Evolutionary conservation across 768 basidiomycete species (phyloP), one percentile per base, ranked within the genome.

Genomic region (Termitomyces sp.): DNA sequence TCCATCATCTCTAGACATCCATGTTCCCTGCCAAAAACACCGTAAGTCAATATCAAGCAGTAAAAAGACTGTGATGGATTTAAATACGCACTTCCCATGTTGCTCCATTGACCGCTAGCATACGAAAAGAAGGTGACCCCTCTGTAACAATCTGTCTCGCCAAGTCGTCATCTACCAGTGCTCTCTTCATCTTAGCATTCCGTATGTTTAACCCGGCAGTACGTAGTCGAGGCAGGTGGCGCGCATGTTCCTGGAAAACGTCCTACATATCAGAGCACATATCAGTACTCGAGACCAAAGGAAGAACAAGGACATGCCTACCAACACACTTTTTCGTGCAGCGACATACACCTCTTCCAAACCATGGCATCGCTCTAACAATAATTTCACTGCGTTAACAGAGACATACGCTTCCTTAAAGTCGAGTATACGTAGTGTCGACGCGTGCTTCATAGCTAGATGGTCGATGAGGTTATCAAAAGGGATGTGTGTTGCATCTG

Each of bases 341-440:
- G 69, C 69, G 1, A 78, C 40, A 5, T 58, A 34, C 16, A 81
- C 49, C 42, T 74, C 74, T 55, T 82, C 79, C 39, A 83, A 59
- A 2, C 20, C 13, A 2, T 24, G 26, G 53, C 79, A 81, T 0
- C 48, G 57, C 10, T 32, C 51, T 40, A 77, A 69, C 0, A 83
- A 48, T 1, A 47, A 43, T 27, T 55, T 61, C 18, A 79, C n/a
- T 52, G 55, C 36, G 14, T 50, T 36, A 39, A 59, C 18, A 57
- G 62, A 47, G 53, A 62, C 42, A 66, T 65, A 65, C 5, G 60
- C 57, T 22, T 59, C 40, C 32, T 43, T 52, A 18, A 64, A 51
- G 32, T 72, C 65, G 22, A 78, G 64, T 7, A 61, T 39, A 26
- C 67, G 66, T 33, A 79, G 53, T 7, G 72, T 72, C 24, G 16